phyloP scores from a whole-genome alignment of 495 filamentous ascomycete species.

The Penicillium verhagenii region DNA sequence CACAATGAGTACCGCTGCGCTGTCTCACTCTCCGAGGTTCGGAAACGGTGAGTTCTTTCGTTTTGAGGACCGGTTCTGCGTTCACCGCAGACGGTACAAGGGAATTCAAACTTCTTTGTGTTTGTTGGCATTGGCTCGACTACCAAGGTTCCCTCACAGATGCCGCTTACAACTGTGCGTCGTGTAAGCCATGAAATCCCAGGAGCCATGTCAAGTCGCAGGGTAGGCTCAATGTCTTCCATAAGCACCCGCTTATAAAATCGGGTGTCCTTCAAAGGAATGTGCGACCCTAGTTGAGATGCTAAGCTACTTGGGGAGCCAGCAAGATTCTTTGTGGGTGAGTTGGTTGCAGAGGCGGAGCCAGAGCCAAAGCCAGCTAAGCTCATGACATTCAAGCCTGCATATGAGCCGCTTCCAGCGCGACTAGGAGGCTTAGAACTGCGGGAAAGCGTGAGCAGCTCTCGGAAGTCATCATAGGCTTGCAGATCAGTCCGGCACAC shows the following conservation, averaged over 20 bases:
- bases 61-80: conserved; percentile 64
- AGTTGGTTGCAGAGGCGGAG: conserved; percentile 44
- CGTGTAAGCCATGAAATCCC: conserved; percentile 92
- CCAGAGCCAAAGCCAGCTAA: conserved; percentile 51
- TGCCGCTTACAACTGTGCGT: conserved; percentile 74
- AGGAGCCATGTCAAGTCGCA: conserved; percentile 84
- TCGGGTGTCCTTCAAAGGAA: conserved; percentile 78
- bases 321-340: conserved; percentile 38
- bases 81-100: conserved; percentile 91
- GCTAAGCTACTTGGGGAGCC: conserved; percentile 40
- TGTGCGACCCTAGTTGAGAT: conserved; percentile 35
- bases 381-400: conserved; percentile 59
- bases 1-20: conserved; percentile 90
- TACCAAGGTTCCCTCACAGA: conserved; percentile 81
- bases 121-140: conserved; percentile 79
- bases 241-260: conserved; percentile 87
- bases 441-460: conserved; percentile 68
- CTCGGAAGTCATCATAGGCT: conserved; percentile 81
- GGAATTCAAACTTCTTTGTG: conserved; percentile 58
- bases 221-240: conserved; percentile 93
- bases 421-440: conserved; percentile 58
- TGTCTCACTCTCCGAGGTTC: conserved; percentile 78
- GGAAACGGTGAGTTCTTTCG: conserved; percentile 82
- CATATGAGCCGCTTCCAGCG: conserved; percentile 67
- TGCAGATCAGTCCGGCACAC: conserved; percentile 79